A percentile compares a stretch with the other conserved stretches of the same genome.
Evolutionary conservation across 345 rosid species (phyloP).

Genomic region (Firmiana major): DNA sequence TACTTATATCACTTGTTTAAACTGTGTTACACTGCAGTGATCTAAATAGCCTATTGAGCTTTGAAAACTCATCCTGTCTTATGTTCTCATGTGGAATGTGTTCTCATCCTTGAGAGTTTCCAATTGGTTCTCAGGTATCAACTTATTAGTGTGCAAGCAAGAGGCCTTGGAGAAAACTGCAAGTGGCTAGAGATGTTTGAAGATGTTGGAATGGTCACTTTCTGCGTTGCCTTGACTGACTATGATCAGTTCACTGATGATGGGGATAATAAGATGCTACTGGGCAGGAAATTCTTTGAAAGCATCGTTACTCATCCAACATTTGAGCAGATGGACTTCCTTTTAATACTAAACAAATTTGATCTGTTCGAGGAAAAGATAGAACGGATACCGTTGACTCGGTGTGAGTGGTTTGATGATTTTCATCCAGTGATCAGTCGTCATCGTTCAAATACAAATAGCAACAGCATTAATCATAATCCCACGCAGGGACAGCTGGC

Average conservation of each 20-base stretch:
- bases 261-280: constrained; percentile 72
- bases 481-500: constrained; percentile 83
- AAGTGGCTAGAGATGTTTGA: constrained; percentile 99
- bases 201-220: constrained; percentile 87
- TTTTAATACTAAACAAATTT: constrained; percentile 73
- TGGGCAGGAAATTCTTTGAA: constrained; percentile 72
- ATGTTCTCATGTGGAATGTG: background rate
- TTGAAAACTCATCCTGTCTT: background rate
- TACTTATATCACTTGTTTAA: background rate
- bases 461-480: constrained; percentile 55
- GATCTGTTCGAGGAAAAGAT: constrained; percentile 83
- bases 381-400: constrained; percentile 56
- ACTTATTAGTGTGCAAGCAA: constrained; percentile 75
- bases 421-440: constrained; percentile 76
- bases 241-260: constrained; percentile 64
- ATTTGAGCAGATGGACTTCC: constrained; percentile 87
- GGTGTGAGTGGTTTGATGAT: constrained; percentile 89
- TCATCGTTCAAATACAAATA: constrained; percentile 38
- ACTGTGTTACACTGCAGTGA: background rate
- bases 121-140: constrained; percentile 61
- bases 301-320: constrained; percentile 80
- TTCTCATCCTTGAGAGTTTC: background rate
- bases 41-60: background rate
- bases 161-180: constrained; percentile 92
- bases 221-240: constrained; percentile 77